A percentile compares a stretch with the other conserved stretches of the same genome.
Conservation (phyloP, 768 basidiomycete species). For the Boletus sp. region DNA sequence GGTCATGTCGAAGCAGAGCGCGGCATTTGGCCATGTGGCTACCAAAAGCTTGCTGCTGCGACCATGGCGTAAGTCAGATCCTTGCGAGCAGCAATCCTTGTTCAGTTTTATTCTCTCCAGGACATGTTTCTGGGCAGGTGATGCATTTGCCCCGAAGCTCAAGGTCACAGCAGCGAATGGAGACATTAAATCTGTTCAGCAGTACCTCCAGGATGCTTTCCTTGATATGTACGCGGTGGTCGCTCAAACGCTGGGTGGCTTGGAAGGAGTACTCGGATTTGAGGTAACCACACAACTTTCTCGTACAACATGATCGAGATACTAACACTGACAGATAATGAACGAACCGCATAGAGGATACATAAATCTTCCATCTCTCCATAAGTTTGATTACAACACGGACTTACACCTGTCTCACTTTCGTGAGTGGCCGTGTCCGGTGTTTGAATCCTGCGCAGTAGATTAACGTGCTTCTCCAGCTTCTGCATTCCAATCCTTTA, state of each 20-base stretch:
- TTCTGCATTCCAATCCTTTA: constrained; percentile 84
- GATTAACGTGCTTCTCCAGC: constrained; percentile 40
- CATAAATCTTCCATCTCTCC: constrained; percentile 75
- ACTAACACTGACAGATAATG: constrained; percentile 58
- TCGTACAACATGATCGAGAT: not conserved
- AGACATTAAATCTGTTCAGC: constrained; percentile 64
- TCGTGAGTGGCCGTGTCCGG: constrained; percentile 47
- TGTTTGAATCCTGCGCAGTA: not conserved
- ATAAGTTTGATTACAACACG: constrained; percentile 90
- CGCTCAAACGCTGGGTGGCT: constrained; percentile 62
- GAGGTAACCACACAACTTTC: constrained; percentile 52
- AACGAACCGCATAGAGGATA: constrained; percentile 97
- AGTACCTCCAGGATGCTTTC: constrained; percentile 80
- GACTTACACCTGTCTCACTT: constrained; percentile 83
- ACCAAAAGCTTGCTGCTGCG: constrained; percentile 88
- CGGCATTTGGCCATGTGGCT: constrained; percentile 91
- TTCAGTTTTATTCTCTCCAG: constrained; percentile 35
- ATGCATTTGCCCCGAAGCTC: constrained; percentile 79
- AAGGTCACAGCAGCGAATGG: constrained; percentile 47
- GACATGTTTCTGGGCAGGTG: constrained; percentile 92
- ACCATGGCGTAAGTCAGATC: constrained; percentile 76
- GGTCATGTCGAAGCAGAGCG: constrained; percentile 76
- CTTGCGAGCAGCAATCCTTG: not conserved
- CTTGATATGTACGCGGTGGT: constrained; percentile 73
- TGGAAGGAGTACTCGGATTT: constrained; percentile 84